phyloP scores from a whole-genome alignment of 257 asterid species.

The Anisodus acutangulus region DNA sequence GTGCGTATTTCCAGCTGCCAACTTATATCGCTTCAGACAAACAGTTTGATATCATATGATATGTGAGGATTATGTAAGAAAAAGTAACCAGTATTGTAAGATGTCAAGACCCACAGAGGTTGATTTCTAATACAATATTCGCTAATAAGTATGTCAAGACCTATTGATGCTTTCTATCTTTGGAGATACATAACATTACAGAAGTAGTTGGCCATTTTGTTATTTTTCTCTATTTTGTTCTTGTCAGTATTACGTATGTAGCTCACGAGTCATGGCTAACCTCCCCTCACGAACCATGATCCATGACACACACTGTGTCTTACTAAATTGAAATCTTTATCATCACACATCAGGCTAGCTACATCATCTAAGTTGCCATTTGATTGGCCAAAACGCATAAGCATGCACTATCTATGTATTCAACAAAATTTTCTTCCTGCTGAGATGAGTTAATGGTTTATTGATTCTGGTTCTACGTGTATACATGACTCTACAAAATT shows the following conservation, averaged over 20 bases:
- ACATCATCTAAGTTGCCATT: neutral
- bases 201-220: neutral
- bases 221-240: neutral
- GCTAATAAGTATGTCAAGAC: neutral
- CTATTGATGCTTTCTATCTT: neutral
- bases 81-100: neutral
- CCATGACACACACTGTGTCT: neutral
- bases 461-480: no score
- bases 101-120: no score
- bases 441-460: neutral
- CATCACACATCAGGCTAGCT: neutral
- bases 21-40: neutral
- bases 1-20: neutral
- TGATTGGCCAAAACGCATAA: neutral
- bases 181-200: neutral
- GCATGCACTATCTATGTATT: neutral
- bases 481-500: neutral
- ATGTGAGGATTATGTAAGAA: neutral
- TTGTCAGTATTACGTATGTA: constrained; percentile 3
- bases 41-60: neutral
- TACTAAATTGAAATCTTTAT: neutral
- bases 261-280: constrained; percentile 10
- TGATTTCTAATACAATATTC: no score
- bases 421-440: neutral
- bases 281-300: neutral